Conservation (phyloP, 192 early-diverging fungal species). For the Backusella sp. region DNA sequence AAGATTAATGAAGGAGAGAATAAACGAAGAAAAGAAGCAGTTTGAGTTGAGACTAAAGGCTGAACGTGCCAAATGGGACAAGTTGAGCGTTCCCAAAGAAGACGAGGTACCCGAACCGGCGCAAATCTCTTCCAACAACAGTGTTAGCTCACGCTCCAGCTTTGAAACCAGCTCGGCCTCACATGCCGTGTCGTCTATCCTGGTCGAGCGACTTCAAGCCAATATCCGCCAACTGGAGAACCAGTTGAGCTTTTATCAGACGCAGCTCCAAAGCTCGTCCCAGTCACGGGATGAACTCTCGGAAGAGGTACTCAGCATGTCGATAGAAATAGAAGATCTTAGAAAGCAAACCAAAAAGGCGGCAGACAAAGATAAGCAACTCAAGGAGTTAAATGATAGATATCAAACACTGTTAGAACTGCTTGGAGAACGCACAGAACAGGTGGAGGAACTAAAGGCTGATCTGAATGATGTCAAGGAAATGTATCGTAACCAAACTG, state of each 20-base stretch:
- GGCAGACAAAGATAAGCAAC: slow-evolving; percentile 46
- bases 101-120: background rate
- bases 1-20: slow-evolving; percentile 32
- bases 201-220: slow-evolving; percentile 60
- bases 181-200: slow-evolving; percentile 27
- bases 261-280: slow-evolving; percentile 61
- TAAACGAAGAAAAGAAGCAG: slow-evolving; percentile 44
- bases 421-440: slow-evolving; percentile 87
- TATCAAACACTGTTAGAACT: slow-evolving; percentile 79
- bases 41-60: slow-evolving; percentile 21
- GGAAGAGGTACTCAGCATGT: slow-evolving; percentile 70
- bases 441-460: slow-evolving; percentile 75
- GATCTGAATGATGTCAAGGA: slow-evolving; percentile 82
- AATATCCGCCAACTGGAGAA: slow-evolving; percentile 62
- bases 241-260: slow-evolving; percentile 62
- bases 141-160: slow-evolving; percentile 29
- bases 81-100: background rate
- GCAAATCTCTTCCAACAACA: slow-evolving; percentile 1
- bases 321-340: slow-evolving; percentile 62
- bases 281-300: slow-evolving; percentile 68
- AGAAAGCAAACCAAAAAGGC: slow-evolving; percentile 18
- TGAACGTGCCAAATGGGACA: background rate
- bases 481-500: slow-evolving; percentile 65
- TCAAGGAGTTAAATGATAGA: slow-evolving; percentile 57
- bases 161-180: slow-evolving; percentile 17